Conservation (phyloP, 2,329 filamentous ascomycete species). For the Pyrenophora teres region DNA sequence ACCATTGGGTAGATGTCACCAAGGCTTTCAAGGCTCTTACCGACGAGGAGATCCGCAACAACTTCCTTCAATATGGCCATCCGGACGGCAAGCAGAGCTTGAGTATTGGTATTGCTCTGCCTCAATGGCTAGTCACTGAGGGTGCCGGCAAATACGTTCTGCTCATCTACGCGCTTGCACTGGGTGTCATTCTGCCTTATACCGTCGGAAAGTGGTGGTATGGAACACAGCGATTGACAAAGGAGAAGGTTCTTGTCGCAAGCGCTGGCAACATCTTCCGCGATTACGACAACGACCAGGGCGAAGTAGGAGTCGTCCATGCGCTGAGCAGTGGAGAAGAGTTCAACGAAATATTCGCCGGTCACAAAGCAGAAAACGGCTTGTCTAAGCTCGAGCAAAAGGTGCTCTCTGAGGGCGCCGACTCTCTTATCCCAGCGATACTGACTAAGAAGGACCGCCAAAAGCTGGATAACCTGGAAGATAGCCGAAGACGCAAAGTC, state of each 20-base stretch:
- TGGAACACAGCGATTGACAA: constrained; percentile 88
- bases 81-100: constrained; percentile 98
- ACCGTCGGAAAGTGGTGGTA: constrained; percentile 99
- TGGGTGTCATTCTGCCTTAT: constrained; percentile 90
- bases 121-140: constrained; percentile 88
- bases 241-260: constrained; percentile 89
- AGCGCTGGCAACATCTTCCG: constrained; percentile 94
- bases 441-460: constrained; percentile 75
- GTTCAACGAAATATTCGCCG: constrained; percentile 75
- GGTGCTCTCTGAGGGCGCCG: constrained; percentile 67
- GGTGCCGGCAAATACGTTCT: constrained; percentile 96
- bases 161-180: constrained; percentile 81
- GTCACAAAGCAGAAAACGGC: constrained; percentile 77
- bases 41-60: constrained; percentile 95
- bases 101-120: constrained; percentile 95
- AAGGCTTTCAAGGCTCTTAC: constrained; percentile 98
- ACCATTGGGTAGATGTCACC: constrained; percentile 89
- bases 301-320: constrained; percentile 77
- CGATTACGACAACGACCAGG: constrained; percentile 84
- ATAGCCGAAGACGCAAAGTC: constrained; percentile 79
- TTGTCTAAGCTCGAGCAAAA: constrained; percentile 83
- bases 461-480: constrained; percentile 79
- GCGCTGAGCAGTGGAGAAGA: constrained; percentile 87
- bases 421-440: constrained; percentile 58
- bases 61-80: constrained; percentile 94